These are phyloP conservation scores for Psilocybe subaeruginosa DNA, from an alignment of 768 basidiomycete species.

Conservation along the genomic window DNA sequence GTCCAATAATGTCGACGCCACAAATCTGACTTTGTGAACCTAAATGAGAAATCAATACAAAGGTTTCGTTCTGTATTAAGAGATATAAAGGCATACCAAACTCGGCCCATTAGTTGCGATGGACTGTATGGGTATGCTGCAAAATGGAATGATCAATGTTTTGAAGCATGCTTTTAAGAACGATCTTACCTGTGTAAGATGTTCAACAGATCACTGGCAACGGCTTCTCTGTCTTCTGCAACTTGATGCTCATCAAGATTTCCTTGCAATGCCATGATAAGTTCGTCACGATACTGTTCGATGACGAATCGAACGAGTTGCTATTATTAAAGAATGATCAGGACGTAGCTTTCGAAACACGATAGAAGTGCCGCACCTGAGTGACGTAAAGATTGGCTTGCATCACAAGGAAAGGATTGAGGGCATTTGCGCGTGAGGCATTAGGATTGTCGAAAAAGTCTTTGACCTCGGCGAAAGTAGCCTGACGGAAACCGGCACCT, in stretches of 20 bases:
- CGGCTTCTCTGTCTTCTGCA: conserved; percentile 78
- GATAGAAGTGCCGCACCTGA: conserved; percentile 54
- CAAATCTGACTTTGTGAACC: conserved; percentile 93
- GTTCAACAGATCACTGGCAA: conserved; percentile 85
- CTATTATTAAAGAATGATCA: conserved; percentile 38
- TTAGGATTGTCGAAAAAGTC: conserved; percentile 93
- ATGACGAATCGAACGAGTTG: conserved; percentile 94
- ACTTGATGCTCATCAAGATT: conserved; percentile 64
- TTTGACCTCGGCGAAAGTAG: conserved; percentile 86
- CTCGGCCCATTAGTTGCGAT: conserved; percentile 90
- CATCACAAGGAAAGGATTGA: conserved; percentile 90
- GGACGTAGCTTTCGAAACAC: background rate
- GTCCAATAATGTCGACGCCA: conserved; percentile 88
- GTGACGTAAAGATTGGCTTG: conserved; percentile 93
- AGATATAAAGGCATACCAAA: conserved; percentile 41
- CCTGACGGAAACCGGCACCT: conserved; percentile 76
- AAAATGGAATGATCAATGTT: conserved; percentile 6
- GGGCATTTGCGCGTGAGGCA: conserved; percentile 80
- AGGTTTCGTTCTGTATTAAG: background rate
- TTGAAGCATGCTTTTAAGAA: conserved; percentile 6
- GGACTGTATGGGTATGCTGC: conserved; percentile 89
- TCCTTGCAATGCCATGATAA: conserved; percentile 69
- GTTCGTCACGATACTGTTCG: conserved; percentile 90
- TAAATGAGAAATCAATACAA: conserved; percentile 29
- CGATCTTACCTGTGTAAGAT: conserved; percentile 73